These are phyloP conservation scores for Fraxinus anomala DNA, from an alignment of 257 asterid genomes.

Conservation along the genomic window DNA sequence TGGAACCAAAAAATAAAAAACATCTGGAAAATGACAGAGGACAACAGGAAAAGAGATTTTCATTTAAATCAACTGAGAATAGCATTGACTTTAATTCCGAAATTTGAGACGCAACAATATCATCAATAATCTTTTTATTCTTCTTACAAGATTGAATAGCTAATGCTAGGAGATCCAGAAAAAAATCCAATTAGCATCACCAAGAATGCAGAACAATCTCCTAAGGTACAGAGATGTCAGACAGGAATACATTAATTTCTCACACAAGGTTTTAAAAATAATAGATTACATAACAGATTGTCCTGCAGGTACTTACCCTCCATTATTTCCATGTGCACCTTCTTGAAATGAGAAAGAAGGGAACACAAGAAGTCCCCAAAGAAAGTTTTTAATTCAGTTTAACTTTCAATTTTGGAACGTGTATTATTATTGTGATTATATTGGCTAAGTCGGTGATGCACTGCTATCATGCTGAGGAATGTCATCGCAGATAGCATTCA, in stretches of 20 bases:
- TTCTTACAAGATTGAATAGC: neutral
- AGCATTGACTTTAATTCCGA: neutral
- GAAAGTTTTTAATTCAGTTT: neutral
- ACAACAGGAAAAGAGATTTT: neutral
- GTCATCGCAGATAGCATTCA: slow-evolving; percentile 5
- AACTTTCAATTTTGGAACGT: slow-evolving; percentile 5
- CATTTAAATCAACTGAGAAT: neutral
- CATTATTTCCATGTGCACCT: neutral
- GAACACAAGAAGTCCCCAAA: neutral
- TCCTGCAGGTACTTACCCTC: neutral
- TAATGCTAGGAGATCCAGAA: neutral
- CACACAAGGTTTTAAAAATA: too few species aligned
- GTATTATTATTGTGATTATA: neutral
- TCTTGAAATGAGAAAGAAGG: neutral
- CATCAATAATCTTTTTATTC: neutral
- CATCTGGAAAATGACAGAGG: neutral
- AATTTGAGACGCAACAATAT: neutral
- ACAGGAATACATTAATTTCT: too few species aligned
- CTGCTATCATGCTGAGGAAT: slow-evolving; percentile 13
- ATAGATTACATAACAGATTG: neutral
- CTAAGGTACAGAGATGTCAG: neutral
- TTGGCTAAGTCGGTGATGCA: slow-evolving; percentile 7
- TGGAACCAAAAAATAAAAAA: neutral
- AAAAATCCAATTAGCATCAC: neutral
- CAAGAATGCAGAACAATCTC: neutral